A percentile compares a stretch with the other conserved stretches of the same genome.
Conservation (phyloP, 2,329 filamentous ascomycete species). For the Microthyrium microscopicum region DNA sequence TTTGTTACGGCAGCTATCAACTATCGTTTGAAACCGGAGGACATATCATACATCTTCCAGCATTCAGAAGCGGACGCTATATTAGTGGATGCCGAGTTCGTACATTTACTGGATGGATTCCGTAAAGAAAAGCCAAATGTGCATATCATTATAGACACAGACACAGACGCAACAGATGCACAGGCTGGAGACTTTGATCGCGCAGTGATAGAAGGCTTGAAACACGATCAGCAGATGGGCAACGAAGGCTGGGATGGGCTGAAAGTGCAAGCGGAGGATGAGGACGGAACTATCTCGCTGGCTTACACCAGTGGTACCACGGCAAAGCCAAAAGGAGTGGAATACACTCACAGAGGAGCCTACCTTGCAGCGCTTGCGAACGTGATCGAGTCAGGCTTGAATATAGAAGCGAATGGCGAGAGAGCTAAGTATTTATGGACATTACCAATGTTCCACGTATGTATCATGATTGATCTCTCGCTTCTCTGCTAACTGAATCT, state of each 20-base stretch:
- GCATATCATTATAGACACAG: conserved; percentile 63
- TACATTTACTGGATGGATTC: conserved; percentile 52
- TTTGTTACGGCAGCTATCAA: conserved; percentile 35
- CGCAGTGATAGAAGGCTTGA: conserved; percentile 64
- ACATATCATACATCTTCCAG: conserved; percentile 79
- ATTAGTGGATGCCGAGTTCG: conserved; percentile 71
- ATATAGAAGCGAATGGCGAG: conserved; percentile 29
- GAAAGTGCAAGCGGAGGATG: conserved; percentile 50
- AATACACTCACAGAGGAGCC: conserved; percentile 74
- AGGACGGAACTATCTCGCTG: conserved; percentile 70
- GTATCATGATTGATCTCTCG: conserved; percentile 29
- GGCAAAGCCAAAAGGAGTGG: conserved; percentile 77
- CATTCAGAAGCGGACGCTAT: conserved; percentile 77
- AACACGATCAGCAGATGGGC: conserved; percentile 50
- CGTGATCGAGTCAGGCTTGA: conserved; percentile 75
- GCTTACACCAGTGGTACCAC: conserved; percentile 93
- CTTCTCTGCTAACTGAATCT: conserved; percentile 10
- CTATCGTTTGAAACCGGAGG: conserved; percentile 62
- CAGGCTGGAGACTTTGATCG: conserved; percentile 69
- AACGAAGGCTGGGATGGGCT: conserved; percentile 61
- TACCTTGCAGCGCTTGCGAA: conserved; percentile 79
- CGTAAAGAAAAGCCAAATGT: conserved; percentile 42
- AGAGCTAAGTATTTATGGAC: conserved; percentile 81
- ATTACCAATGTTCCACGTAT: conserved; percentile 70
- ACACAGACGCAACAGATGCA: conserved; percentile 63